Conservation (phyloP, 1,284 basidiomycete species). For the Sporisorium iseilematis-ciliati region DNA sequence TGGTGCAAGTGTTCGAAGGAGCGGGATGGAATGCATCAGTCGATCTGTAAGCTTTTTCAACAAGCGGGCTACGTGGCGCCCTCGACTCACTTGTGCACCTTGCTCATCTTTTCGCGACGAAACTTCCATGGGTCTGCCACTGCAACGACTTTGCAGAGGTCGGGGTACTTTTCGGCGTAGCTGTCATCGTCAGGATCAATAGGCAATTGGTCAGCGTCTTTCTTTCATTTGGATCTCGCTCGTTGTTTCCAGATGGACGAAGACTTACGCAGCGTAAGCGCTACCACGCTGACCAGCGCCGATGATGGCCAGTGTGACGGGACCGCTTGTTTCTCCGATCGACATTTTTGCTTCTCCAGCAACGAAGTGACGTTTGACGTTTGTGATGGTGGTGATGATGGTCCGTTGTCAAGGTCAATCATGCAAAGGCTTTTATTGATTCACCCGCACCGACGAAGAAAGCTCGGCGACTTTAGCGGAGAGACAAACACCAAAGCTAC, state of each 20-base stretch:
- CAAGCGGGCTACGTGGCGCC: too few species aligned
- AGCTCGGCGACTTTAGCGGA: constrained; percentile 21
- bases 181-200: constrained; percentile 4
- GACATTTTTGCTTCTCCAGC: constrained; percentile 17
- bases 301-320: constrained; percentile 43
- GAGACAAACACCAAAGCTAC: constrained; percentile 1
- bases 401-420: background rate
- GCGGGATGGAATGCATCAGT: background rate
- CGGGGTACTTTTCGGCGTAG: constrained; percentile 31
- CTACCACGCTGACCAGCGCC: constrained; percentile 43
- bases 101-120: constrained; percentile 43
- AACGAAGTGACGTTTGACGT: constrained; percentile 6
- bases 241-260: background rate
- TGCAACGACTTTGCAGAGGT: constrained; percentile 32
- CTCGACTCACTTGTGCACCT: constrained; percentile 26
- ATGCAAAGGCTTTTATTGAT: constrained; percentile 16
- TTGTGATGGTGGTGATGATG: constrained; percentile 1
- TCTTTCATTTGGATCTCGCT: background rate
- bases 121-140: constrained; percentile 47
- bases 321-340: constrained; percentile 30
- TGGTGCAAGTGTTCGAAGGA: background rate
- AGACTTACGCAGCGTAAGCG: constrained; percentile 45
- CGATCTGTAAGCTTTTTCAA: background rate
- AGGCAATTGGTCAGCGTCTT: background rate
- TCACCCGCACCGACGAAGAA: background rate